Evolutionary conservation across 768 basidiomycete genomes (phyloP).

Genomic region (Hysterangium stoloniferum): DNA sequence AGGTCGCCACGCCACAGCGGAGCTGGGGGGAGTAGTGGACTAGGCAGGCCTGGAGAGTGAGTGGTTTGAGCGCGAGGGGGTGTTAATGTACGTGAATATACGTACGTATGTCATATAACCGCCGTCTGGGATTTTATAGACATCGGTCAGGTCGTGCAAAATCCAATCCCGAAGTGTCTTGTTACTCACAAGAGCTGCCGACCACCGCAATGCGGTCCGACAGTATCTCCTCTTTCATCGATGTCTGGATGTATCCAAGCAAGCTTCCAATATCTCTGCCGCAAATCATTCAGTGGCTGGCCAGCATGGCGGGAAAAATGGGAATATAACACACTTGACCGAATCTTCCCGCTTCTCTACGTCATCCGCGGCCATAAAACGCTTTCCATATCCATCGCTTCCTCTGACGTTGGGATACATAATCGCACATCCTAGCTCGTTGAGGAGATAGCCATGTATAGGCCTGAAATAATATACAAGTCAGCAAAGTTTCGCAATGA

Average conservation of each 20-base stretch:
- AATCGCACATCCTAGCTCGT: constrained; percentile 33
- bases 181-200: constrained; percentile 32
- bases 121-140: constrained; percentile 24
- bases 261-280: constrained; percentile 32
- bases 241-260: constrained; percentile 28
- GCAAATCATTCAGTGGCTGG: background rate
- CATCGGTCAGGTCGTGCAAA: background rate
- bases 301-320: background rate
- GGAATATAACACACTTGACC: constrained; percentile 26
- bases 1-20: constrained; percentile 34
- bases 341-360: constrained; percentile 37
- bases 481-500: background rate
- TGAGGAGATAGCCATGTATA: constrained; percentile 34
- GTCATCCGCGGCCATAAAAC: constrained; percentile 32
- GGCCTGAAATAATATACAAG: constrained; percentile 10
- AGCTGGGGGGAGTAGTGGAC: constrained; percentile 35
- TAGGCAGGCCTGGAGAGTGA: constrained; percentile 27
- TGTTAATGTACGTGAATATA: background rate
- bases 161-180: background rate
- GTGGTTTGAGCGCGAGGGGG: background rate
- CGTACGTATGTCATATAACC: constrained; percentile 35
- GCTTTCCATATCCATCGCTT: constrained; percentile 34
- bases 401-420: constrained; percentile 38
- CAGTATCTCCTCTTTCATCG: constrained; percentile 28
- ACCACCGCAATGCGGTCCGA: constrained; percentile 33